A percentile compares a stretch with the other conserved stretches of the same genome.
phyloP scores from a whole-genome alignment of 78 protist species.

The Tieghemostelium lacteum region DNA sequence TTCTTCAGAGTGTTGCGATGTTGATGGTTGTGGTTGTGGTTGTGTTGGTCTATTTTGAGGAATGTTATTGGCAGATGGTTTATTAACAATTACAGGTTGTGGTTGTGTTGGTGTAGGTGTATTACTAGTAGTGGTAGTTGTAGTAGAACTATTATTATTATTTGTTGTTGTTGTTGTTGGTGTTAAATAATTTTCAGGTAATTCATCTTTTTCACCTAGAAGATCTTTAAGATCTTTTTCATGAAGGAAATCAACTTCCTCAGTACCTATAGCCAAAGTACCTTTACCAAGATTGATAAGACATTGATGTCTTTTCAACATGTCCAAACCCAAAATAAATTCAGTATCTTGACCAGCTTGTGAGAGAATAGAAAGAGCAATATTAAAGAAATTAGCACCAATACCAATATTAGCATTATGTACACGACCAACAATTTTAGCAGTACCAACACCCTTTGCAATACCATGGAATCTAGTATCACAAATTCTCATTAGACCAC shows the following conservation, averaged over 20 bases:
- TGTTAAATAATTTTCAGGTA: conserved; percentile 31
- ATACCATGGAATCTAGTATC: conserved; percentile 87
- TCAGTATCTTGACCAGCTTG: conserved; percentile 71
- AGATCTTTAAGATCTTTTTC: conserved; percentile 81
- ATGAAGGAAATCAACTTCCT: conserved; percentile 43
- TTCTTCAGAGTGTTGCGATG: conserved; percentile 35
- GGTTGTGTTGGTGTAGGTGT: not conserved
- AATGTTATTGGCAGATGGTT: not conserved
- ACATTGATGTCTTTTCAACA: conserved; percentile 84
- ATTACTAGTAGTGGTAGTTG: conserved; percentile 15
- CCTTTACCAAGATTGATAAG: conserved; percentile 32
- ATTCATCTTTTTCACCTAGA: not conserved
- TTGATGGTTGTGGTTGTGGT: not conserved
- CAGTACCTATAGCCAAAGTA: conserved; percentile 47
- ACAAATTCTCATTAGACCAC: conserved; percentile 79
- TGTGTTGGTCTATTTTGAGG: conserved; percentile 5
- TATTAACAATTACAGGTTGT: not conserved
- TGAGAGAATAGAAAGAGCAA: conserved; percentile 85
- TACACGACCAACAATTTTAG: conserved; percentile 88
- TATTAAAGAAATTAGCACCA: conserved; percentile 74
- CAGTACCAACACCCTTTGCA: conserved; percentile 92
- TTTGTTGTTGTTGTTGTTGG: not conserved
- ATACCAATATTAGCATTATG: conserved; percentile 80
- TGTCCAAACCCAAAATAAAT: conserved; percentile 90
- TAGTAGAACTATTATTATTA: not conserved